Percentiles rank a stretch among this genome's conserved stretches.
Conservation (phyloP, 495 filamentous ascomycete species). For the Patellaria atrata region DNA sequence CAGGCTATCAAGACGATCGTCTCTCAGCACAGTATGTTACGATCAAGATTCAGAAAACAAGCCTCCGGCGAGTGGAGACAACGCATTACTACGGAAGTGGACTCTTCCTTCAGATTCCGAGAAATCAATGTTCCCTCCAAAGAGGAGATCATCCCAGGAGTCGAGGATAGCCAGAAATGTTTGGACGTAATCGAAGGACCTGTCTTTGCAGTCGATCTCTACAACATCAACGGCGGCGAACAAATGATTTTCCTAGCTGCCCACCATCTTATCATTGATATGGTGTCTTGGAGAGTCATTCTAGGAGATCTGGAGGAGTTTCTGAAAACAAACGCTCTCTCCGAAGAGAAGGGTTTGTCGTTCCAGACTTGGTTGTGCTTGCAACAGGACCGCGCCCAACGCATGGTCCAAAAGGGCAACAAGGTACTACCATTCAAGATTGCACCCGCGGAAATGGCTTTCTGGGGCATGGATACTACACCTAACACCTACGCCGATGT, state of each 20-base stretch:
- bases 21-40: constrained; percentile 15
- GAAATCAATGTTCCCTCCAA: constrained; percentile 1
- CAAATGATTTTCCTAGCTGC: constrained; percentile 16
- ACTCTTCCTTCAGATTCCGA: constrained; percentile 6
- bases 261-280: constrained; percentile 19
- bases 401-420: not conserved
- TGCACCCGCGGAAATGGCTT: constrained; percentile 9
- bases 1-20: constrained; percentile 11
- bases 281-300: constrained; percentile 19
- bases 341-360: constrained; percentile 7
- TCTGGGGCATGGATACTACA: constrained; percentile 15
- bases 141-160: constrained; percentile 3
- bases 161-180: constrained; percentile 9
- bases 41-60: constrained; percentile 9
- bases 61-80: constrained; percentile 9
- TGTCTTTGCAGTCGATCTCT: constrained; percentile 16
- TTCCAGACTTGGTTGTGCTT: constrained; percentile 16
- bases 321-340: constrained; percentile 1
- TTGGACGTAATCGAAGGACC: constrained; percentile 15
- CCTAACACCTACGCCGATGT: constrained; percentile 14
- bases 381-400: constrained; percentile 10
- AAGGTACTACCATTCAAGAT: constrained; percentile 1
- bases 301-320: constrained; percentile 18
- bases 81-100: constrained; percentile 7
- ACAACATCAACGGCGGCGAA: constrained; percentile 4